These are phyloP conservation scores for Colletotrichum coccodes DNA, from an alignment of 2,329 filamentous ascomycete genomes.

Conservation along the genomic window DNA sequence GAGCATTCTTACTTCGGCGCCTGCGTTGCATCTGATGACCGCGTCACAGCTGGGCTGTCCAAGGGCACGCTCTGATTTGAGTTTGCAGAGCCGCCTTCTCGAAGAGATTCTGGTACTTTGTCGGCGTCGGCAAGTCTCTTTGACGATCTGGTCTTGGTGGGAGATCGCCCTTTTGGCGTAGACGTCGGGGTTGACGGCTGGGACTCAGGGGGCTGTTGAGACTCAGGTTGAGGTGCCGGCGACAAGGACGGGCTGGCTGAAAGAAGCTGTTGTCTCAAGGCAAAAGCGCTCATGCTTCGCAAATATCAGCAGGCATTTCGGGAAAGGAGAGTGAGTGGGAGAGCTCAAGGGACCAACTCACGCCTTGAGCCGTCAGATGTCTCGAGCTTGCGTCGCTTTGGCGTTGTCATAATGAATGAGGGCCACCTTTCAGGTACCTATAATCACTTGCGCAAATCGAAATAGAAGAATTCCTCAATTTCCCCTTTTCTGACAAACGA, in stretches of 20 bases:
- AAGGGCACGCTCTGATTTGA: not conserved
- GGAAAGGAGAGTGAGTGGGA: not conserved
- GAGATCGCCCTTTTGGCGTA: conserved; percentile 4
- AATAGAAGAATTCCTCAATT: not conserved
- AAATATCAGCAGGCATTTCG: conserved; percentile 19
- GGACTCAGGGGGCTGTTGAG: not conserved
- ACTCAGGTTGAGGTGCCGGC: conserved; percentile 13
- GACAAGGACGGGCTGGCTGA: conserved; percentile 25
- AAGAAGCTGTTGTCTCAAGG: conserved; percentile 50
- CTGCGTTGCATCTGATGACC: not conserved
- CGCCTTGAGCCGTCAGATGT: conserved; percentile 40
- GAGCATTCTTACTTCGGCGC: not conserved
- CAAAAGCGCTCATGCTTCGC: conserved; percentile 55
- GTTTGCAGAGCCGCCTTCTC: not conserved
- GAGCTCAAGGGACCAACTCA: conserved; percentile 38
- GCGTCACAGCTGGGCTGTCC: not conserved
- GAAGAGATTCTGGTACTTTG: not conserved
- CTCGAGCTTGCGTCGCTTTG: conserved; percentile 55
- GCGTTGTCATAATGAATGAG: conserved; percentile 40
- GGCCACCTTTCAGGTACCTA: not conserved
- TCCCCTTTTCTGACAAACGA: not conserved
- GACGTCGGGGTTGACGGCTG: conserved; percentile 4
- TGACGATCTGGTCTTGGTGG: conserved; percentile 5
- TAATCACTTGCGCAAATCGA: not conserved
- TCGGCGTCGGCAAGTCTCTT: conserved; percentile 2